Evolutionary conservation across 108 stramenopile genomes (phyloP), one percentile per base, ranked within the genome.

Genomic region (Cyclostephanos invisitatus): DNA sequence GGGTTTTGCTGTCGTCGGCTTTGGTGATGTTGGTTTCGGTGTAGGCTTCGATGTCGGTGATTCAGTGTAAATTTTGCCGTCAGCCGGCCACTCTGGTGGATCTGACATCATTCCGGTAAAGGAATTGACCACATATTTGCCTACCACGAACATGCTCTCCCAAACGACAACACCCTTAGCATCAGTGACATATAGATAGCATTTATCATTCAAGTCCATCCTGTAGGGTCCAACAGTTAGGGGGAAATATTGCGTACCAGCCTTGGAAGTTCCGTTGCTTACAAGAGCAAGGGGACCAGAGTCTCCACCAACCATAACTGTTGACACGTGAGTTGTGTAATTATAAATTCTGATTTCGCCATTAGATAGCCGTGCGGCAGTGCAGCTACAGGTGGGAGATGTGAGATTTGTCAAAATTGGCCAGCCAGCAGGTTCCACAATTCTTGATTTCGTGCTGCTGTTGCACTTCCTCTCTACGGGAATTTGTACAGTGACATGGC

Each of bases 161-260:
- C 53, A 54, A 12, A 54, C 53, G 5, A 54, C 53, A 54, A 54
- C 53, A 25, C 53, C 53, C 9, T 25, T 27, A 11, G 20, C 25
- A 27, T 54, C 53, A 54, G 24, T 54, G 53, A 54, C 53, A 54
- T 54, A 54, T 25, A 54, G 53, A 27, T 54, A 54, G 22, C 53
- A 54, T 54, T 25, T 25, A 27, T 54, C 12, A 12, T 25, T 54
- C 25, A 54, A 27, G 53, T 54, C 53, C 22, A 54, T 54, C 22
- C 53, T 24, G 25, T 54, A 54, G 53, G 53, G 53, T 9, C 53
- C 53, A 9, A 27, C 22, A 27, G 24, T 4, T 9, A 54, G 25
- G 9, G 53, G 53, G 4, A 54, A 54, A 15, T 54, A 54, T 9
- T 24, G 7, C 9, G 53, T 24, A 11, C 14, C 14, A 8, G 53